These are phyloP conservation scores for Nakazawaea wyomingensis DNA, from an alignment of 805 yeast genomes.

Conservation along the genomic window DNA sequence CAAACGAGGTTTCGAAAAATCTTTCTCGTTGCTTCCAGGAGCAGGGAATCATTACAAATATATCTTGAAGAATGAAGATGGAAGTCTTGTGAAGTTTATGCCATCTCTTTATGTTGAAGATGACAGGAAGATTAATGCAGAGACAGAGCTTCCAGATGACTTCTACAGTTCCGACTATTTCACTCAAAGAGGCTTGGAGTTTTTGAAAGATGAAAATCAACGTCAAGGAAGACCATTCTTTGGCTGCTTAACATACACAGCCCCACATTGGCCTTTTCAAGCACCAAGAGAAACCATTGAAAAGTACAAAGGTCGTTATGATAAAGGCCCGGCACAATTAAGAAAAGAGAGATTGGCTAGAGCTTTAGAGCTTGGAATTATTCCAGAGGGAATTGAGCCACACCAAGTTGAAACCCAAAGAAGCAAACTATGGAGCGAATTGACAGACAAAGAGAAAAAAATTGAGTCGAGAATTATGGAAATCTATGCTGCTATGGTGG, in stretches of 20 bases:
- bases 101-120: constrained; percentile 36
- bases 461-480: constrained; percentile 44
- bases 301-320: constrained; percentile 43
- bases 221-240: constrained; percentile 47
- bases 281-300: constrained; percentile 45
- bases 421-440: constrained; percentile 37
- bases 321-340: constrained; percentile 42
- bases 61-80: constrained; percentile 30
- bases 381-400: constrained; percentile 38
- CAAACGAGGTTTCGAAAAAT: constrained; percentile 43
- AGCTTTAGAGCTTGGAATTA: constrained; percentile 41
- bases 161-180: constrained; percentile 40
- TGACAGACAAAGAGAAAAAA: constrained; percentile 31
- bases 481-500: constrained; percentile 62
- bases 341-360: constrained; percentile 32
- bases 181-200: constrained; percentile 38
- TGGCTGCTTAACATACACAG: constrained; percentile 51
- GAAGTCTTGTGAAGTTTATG: constrained; percentile 28
- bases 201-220: constrained; percentile 22
- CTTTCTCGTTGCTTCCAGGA: constrained; percentile 48
- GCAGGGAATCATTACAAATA: constrained; percentile 53
- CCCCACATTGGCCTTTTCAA: constrained; percentile 66
- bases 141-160: constrained; percentile 37
- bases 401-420: constrained; percentile 39
- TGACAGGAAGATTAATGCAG: constrained; percentile 31